Evolutionary conservation across 768 basidiomycete genomes (phyloP).

Genomic region (Lactarius sanguifluus): DNA sequence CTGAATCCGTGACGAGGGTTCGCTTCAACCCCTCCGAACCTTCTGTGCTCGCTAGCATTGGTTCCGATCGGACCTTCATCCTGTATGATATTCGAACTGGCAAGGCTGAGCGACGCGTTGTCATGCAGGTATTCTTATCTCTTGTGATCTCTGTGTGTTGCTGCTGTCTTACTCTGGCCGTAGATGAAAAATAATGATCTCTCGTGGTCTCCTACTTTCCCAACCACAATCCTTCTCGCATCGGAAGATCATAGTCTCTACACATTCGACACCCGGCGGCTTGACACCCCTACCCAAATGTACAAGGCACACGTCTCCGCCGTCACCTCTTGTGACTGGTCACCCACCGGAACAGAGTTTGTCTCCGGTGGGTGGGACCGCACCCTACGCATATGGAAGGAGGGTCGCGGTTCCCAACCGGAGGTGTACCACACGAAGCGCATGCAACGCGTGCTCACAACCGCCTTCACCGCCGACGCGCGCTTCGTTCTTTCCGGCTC

Average conservation of each 20-base stretch:
- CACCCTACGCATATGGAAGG: conserved; percentile 90
- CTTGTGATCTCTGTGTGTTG: not conserved
- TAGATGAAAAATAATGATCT: conserved; percentile 88
- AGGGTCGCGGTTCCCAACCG: conserved; percentile 73
- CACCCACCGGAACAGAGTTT: conserved; percentile 92
- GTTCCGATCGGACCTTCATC: conserved; percentile 93
- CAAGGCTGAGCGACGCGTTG: conserved; percentile 86
- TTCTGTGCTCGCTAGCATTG: conserved; percentile 91
- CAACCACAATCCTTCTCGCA: conserved; percentile 87
- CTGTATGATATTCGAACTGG: conserved; percentile 96
- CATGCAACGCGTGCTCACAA: conserved; percentile 95
- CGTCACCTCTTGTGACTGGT: conserved; percentile 97
- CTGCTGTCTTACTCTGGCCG: conserved; percentile 13
- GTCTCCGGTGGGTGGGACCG: conserved; percentile 97
- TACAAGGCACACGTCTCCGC: conserved; percentile 98
- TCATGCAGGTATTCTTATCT: conserved; percentile 73
- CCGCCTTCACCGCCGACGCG: conserved; percentile 85
- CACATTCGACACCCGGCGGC: conserved; percentile 91
- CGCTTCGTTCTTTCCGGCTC: conserved; percentile 89
- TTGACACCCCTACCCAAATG: conserved; percentile 80
- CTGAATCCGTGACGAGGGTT: conserved; percentile 85
- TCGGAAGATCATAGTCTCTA: conserved; percentile 99
- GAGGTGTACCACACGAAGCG: conserved; percentile 98
- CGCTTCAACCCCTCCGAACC: conserved; percentile 94
- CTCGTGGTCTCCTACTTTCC: conserved; percentile 95